These are phyloP conservation scores for Filobasidium wieringae DNA, from an alignment of 768 basidiomycete species.

Conservation along the genomic window DNA sequence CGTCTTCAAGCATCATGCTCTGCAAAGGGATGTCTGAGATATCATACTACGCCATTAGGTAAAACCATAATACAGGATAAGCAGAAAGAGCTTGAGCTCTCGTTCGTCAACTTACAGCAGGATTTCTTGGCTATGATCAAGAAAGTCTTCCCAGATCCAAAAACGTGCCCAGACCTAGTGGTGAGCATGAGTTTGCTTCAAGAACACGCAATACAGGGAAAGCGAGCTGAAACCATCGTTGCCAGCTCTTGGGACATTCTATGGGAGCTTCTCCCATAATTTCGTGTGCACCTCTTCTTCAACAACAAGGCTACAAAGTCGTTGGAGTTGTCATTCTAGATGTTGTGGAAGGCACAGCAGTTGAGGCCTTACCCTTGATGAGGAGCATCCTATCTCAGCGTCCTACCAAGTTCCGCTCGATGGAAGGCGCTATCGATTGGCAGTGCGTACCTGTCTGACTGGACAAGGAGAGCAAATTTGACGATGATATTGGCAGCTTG, in stretches of 20 bases:
- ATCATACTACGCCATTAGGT: conserved; percentile 42
- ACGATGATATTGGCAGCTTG: conserved; percentile 51
- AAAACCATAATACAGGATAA: conserved; percentile 49
- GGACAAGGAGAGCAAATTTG: too few species aligned
- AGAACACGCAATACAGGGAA: not conserved
- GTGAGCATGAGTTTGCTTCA: conserved; percentile 43
- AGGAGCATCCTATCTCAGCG: conserved; percentile 69
- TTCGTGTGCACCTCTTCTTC: conserved; percentile 55
- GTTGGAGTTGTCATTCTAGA: conserved; percentile 70
- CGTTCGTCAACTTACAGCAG: conserved; percentile 55
- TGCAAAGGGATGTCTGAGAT: not conserved
- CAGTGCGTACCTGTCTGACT: conserved; percentile 56
- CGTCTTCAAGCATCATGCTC: not conserved
- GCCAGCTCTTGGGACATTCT: conserved; percentile 74
- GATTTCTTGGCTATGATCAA: conserved; percentile 65
- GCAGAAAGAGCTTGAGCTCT: conserved; percentile 45
- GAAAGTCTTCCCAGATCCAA: conserved; percentile 57
- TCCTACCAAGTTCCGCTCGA: conserved; percentile 69
- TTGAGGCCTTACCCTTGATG: conserved; percentile 91
- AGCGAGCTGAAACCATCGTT: not conserved
- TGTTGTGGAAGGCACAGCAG: conserved; percentile 77
- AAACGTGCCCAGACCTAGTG: conserved; percentile 57
- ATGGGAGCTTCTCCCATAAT: conserved; percentile 91
- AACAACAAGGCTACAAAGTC: conserved; percentile 57
- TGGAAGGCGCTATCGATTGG: conserved; percentile 86